Evolutionary conservation across 495 filamentous ascomycete genomes (phyloP).

Genomic region (Podospora appendiculata): DNA sequence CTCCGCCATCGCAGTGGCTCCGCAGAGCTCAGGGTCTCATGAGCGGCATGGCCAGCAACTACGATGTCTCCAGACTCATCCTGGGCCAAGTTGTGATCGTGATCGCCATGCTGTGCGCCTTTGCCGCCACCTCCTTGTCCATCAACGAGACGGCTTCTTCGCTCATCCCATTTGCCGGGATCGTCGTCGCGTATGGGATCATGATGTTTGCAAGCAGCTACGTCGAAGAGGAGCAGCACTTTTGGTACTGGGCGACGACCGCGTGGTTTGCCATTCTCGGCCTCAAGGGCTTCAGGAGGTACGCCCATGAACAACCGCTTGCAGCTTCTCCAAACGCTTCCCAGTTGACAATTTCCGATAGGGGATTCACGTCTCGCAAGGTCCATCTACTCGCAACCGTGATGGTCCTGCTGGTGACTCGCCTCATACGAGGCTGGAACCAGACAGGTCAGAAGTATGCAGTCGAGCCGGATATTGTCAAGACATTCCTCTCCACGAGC

Average conservation of each 20-base stretch:
- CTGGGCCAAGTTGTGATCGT: conserved; percentile 23
- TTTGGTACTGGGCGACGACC: conserved; percentile 89
- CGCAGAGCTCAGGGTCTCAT: conserved; percentile 63
- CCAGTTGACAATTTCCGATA: too few species aligned
- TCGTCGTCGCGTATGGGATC: conserved; percentile 54
- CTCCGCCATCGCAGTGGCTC: conserved; percentile 44
- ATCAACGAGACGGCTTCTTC: conserved; percentile 1
- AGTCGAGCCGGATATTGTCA: conserved; percentile 77
- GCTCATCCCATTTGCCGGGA: conserved; percentile 21
- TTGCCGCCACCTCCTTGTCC: conserved; percentile 9
- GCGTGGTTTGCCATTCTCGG: conserved; percentile 66
- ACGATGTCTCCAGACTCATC: conserved; percentile 51
- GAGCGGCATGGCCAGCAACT: conserved; percentile 86
- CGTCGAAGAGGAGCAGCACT: conserved; percentile 96
- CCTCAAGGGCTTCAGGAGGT: conserved; percentile 37
- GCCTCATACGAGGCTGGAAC: conserved; percentile 76
- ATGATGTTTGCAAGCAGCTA: conserved; percentile 99
- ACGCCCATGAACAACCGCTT: not conserved
- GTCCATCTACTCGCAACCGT: conserved; percentile 9
- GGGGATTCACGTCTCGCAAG: conserved; percentile 1
- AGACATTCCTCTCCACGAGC: conserved; percentile 53
- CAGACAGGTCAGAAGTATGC: conserved; percentile 95
- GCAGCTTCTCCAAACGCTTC: too few species aligned
- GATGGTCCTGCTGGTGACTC: conserved; percentile 39
- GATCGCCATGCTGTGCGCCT: conserved; percentile 14